phyloP scores from a whole-genome alignment of 306 rosid genomes.

The Trifolium pratense region DNA sequence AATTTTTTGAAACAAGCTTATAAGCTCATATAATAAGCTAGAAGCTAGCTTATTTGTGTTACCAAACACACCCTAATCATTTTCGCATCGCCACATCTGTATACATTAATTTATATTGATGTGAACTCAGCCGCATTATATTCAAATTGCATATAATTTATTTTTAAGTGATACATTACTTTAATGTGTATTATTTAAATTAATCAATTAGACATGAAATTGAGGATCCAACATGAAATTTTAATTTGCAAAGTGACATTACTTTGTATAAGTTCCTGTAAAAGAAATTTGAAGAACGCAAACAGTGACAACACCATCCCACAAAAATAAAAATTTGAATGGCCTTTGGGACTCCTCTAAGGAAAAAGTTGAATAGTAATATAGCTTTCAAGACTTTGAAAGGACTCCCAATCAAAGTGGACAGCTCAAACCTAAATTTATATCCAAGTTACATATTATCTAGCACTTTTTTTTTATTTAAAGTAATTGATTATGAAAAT shows the following conservation, averaged over 20 bases:
- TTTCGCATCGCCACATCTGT: background rate
- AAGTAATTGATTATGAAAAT: slow-evolving; percentile 13
- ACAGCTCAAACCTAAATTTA: slow-evolving; percentile 21
- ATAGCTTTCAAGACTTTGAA: slow-evolving; percentile 40
- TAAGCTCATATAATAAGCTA: no score
- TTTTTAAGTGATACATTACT: background rate
- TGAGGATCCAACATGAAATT: no score
- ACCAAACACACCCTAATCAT: no score
- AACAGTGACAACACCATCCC: background rate
- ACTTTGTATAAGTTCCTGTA: background rate
- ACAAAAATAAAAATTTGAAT: background rate
- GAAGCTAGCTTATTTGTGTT: no score
- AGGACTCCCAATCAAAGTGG: slow-evolving; percentile 41
- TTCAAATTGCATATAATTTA: background rate
- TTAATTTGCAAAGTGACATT: background rate
- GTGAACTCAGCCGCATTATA: background rate
- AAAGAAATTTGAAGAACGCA: background rate
- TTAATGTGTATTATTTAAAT: background rate
- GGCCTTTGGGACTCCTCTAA: slow-evolving; percentile 42
- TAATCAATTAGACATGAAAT: no score
- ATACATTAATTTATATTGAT: no score
- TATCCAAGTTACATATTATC: background rate
- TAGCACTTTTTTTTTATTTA: background rate
- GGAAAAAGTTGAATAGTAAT: slow-evolving; percentile 36
- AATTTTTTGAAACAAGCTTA: no score